phyloP scores from a whole-genome alignment of 495 filamentous ascomycete species.

The Tuber brumale region DNA sequence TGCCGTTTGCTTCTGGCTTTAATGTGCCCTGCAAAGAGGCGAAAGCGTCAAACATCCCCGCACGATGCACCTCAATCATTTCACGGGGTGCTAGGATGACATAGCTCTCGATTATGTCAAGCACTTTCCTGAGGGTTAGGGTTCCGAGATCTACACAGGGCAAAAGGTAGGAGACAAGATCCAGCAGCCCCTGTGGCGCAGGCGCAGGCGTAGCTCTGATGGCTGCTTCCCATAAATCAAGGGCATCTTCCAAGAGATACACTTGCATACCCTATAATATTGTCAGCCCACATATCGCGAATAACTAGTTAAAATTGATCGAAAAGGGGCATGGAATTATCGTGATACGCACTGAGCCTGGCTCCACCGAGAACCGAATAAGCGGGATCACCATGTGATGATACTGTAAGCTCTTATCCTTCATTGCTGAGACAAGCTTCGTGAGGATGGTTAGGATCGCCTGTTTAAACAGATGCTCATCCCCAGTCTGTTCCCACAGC shows the following conservation, averaged over 20 bases:
- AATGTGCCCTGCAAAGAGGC: constrained; percentile 53
- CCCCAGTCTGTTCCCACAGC: constrained; percentile 74
- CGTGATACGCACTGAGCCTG: constrained; percentile 54
- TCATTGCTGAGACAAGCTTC: constrained; percentile 71
- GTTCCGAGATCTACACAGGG: constrained; percentile 65
- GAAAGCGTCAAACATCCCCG: constrained; percentile 44
- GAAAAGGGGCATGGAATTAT: not conserved
- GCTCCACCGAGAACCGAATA: constrained; percentile 68
- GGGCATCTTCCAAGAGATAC: constrained; percentile 83
- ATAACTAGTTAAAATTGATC: constrained; percentile 13
- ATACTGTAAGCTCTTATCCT: constrained; percentile 62
- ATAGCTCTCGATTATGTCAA: constrained; percentile 72
- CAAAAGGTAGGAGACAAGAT: constrained; percentile 62
- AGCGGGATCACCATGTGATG: constrained; percentile 69
- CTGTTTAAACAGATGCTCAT: constrained; percentile 85
- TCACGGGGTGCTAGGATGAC: constrained; percentile 68
- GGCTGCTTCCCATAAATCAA: constrained; percentile 81
- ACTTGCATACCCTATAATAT: constrained; percentile 57
- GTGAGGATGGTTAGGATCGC: constrained; percentile 76
- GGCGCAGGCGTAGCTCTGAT: constrained; percentile 62
- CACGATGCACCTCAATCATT: constrained; percentile 52
- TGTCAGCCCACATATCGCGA: not conserved
- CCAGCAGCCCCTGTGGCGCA: constrained; percentile 58
- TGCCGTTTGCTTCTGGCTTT: constrained; percentile 59
- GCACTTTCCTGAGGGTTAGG: constrained; percentile 60